Base-by-base conservation (phyloP, 176 grass and related monocot species). In the Oryza australiensis region DNA sequence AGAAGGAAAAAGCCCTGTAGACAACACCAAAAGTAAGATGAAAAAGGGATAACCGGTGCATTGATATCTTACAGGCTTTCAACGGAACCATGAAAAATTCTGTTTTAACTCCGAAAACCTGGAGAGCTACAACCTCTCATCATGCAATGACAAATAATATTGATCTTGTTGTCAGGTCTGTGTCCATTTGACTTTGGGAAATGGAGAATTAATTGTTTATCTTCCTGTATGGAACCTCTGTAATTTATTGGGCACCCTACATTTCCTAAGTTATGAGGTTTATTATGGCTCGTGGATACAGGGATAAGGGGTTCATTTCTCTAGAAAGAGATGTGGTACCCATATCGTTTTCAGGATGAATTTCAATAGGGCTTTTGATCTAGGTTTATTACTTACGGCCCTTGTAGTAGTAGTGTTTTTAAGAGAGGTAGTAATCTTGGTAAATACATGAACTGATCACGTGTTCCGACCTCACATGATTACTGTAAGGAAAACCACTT, bases 1-100 rank as follows among this genome's bases (percentile, higher is more conserved):
- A 77, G 67, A 28, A 59, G 80, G 73, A 33, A 70, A 60, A 82
- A 73, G 9, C 80, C 82, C 85, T 97, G 45, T 32, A 87, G 23
- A 59, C 76, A 66, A 80, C 40, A 65, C 3, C 82, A 68, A 72
- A 2, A 20, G 9, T 42, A 64, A 35, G 26, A 83, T 26, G 49
- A 66, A 0, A 11, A 38, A 37, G 22, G 10, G 22, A 64, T 32
- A 72, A 12, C 13, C 23, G 32, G 4, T 66, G 3, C 10, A 80
- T 20, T 20, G 67, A 68, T 29, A 40, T 13, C 30, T 70, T 35
- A 68, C 43, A 40, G 12, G 32, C 60, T 53, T 68, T 23, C 4
- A 59, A 67, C 29, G 9, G 2, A 77, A 32, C 49, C 59, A 62
- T 60, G 38, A 48, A 51, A 5, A 42, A 79, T 16, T 41, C 32